These are phyloP conservation scores for Talaromyces marneffei DNA, from an alignment of 2,329 filamentous ascomycete species.

Conservation along the genomic window DNA sequence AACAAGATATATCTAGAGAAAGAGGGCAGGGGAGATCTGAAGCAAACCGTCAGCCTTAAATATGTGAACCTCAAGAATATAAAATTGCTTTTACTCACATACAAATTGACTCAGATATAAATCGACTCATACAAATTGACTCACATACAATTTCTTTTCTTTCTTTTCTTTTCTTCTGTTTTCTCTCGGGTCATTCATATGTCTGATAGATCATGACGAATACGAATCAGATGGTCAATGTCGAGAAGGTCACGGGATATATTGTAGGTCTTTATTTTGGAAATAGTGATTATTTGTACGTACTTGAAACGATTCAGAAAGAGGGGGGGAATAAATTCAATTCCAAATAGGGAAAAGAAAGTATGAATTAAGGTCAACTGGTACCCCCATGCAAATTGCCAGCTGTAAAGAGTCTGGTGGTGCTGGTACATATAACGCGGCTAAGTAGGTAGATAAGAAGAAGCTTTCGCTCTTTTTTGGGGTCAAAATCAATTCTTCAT, in stretches of 20 bases:
- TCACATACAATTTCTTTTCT: background rate
- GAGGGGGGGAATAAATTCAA: background rate
- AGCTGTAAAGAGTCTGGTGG: background rate
- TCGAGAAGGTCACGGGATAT: background rate
- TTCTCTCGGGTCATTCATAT: background rate
- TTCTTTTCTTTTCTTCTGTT: background rate
- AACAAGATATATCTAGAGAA: background rate
- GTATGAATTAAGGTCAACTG: background rate
- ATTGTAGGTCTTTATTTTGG: no score
- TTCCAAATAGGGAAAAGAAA: background rate
- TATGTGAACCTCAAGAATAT: background rate
- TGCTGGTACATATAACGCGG: background rate
- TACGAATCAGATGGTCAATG: background rate
- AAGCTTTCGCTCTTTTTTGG: background rate
- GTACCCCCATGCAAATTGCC: background rate
- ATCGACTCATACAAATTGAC: background rate
- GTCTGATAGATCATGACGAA: background rate
- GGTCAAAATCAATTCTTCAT: background rate
- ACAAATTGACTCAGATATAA: no score
- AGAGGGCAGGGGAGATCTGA: background rate
- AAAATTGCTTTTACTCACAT: background rate
- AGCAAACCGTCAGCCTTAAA: background rate
- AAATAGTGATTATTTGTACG: background rate
- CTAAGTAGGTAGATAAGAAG: background rate
- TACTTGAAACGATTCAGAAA: background rate